Evolutionary conservation across 2,329 filamentous ascomycete genomes (phyloP).

Genomic region (Penicillium sp.): DNA sequence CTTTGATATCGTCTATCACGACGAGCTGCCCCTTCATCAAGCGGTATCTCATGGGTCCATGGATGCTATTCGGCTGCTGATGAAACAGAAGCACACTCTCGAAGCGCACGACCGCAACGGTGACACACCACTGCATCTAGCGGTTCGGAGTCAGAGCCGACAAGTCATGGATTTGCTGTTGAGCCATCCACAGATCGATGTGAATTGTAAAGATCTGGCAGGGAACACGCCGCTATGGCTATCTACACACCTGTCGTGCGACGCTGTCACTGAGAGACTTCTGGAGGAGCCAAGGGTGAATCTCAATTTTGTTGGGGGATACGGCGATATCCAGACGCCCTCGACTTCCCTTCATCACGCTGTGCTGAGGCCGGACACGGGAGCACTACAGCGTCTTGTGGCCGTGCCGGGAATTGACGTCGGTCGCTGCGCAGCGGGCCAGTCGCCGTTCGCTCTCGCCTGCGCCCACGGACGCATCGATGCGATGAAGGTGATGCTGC

Average conservation of each 20-base stretch:
- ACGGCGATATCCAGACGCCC: background rate
- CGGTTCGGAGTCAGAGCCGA: background rate
- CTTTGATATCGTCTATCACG: background rate
- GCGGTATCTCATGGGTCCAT: background rate
- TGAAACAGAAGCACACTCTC: background rate
- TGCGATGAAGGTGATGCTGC: background rate
- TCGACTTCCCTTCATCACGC: conserved; percentile 7
- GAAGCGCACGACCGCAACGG: conserved; percentile 2
- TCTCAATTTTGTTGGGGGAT: conserved; percentile 5
- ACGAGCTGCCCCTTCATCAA: conserved; percentile 2
- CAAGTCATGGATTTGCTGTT: background rate
- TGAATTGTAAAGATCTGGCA: background rate
- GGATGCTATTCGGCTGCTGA: conserved; percentile 1
- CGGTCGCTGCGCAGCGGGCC: background rate
- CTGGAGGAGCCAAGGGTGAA: background rate
- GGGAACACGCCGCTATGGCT: conserved; percentile 1
- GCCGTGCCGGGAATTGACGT: background rate
- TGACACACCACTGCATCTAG: background rate
- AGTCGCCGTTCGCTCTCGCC: background rate
- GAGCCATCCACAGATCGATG: background rate
- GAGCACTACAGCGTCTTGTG: background rate
- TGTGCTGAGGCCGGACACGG: background rate
- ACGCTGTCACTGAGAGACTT: conserved; percentile 5
- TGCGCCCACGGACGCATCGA: background rate
- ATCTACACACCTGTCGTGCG: background rate